phyloP scores from a whole-genome alignment of 306 rosid species.

The Sindora glabra region DNA sequence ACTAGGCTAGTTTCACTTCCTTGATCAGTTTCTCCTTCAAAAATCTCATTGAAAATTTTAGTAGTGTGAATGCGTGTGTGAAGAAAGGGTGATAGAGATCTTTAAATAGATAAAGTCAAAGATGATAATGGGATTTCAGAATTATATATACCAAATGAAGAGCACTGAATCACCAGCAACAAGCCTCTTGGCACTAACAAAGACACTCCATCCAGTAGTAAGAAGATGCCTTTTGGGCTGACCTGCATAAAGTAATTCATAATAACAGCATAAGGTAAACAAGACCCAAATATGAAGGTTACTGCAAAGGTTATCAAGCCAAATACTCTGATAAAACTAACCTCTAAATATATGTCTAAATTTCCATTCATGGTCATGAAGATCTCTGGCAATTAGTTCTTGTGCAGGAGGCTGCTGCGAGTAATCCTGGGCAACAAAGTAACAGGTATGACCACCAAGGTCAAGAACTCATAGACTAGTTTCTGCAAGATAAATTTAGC shows the following conservation, averaged over 20 bases:
- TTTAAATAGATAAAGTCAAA: background rate
- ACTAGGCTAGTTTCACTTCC: background rate
- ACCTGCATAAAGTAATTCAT: slow-evolving; percentile 29
- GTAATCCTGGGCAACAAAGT: slow-evolving; percentile 44
- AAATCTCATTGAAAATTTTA: background rate
- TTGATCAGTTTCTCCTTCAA: background rate
- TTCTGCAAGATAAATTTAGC: background rate
- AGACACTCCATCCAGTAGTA: slow-evolving; percentile 75
- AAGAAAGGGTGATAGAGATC: background rate
- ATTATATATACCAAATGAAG: slow-evolving; percentile 48
- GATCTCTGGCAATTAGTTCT: slow-evolving; percentile 66
- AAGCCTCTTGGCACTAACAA: slow-evolving; percentile 69
- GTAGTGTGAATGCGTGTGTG: background rate
- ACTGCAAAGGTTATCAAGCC: background rate
- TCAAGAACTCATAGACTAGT: slow-evolving; percentile 3
- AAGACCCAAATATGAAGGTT: background rate
- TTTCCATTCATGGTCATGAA: slow-evolving; percentile 71
- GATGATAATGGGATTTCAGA: no score
- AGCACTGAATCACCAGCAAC: slow-evolving; percentile 77
- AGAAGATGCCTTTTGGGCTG: slow-evolving; percentile 83
- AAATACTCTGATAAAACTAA: background rate
- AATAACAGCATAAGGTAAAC: background rate
- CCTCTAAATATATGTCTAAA: slow-evolving; percentile 75
- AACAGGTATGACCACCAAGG: background rate
- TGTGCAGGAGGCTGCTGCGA: slow-evolving; percentile 72